A percentile compares a stretch with the other conserved stretches of the same genome.
Evolutionary conservation across 805 yeast species (phyloP).

Genomic region (Kodamaea jinghongensis): DNA sequence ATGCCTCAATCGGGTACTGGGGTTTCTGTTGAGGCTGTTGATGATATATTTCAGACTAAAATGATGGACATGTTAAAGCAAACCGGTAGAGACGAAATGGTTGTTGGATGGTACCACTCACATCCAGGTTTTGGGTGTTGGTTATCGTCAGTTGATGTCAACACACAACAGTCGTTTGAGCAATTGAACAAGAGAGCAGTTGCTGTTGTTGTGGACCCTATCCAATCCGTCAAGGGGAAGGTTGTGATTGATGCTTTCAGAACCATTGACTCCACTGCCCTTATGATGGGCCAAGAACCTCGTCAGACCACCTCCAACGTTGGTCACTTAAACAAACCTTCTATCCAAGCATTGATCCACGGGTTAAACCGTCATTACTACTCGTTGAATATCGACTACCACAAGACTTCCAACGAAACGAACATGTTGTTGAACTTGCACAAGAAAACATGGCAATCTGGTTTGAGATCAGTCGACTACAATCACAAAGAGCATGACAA

Average conservation of each 20-base stretch:
- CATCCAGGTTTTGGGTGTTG: slow-evolving; percentile 99
- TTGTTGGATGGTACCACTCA: slow-evolving; percentile 98
- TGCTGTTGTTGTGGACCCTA: slow-evolving; percentile 98
- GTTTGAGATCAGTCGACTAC: slow-evolving; percentile 76
- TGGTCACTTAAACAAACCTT: slow-evolving; percentile 93
- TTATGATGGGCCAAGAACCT: slow-evolving; percentile 97
- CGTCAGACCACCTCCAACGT: slow-evolving; percentile 95
- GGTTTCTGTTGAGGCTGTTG: slow-evolving; percentile 98
- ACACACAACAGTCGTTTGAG: slow-evolving; percentile 96
- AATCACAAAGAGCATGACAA: slow-evolving; percentile 74
- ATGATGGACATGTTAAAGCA: slow-evolving; percentile 99
- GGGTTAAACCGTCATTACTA: slow-evolving; percentile 96
- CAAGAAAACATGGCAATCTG: slow-evolving; percentile 94
- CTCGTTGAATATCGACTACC: slow-evolving; percentile 91
- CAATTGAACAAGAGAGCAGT: slow-evolving; percentile 94
- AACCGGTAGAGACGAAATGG: slow-evolving; percentile 99
- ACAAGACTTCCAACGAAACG: slow-evolving; percentile 87
- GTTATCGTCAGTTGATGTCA: slow-evolving; percentile 96
- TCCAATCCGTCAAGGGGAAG: slow-evolving; percentile 97
- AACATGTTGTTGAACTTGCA: slow-evolving; percentile 92
- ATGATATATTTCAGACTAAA: slow-evolving; percentile 96
- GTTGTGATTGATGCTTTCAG: slow-evolving; percentile 99
- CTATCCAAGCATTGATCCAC: slow-evolving; percentile 94
- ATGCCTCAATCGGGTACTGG: slow-evolving; percentile 99
- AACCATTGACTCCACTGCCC: slow-evolving; percentile 78